Evolutionary conservation across 73 alveolate genomes (phyloP).

Genomic region (Stentor coeruleus): DNA sequence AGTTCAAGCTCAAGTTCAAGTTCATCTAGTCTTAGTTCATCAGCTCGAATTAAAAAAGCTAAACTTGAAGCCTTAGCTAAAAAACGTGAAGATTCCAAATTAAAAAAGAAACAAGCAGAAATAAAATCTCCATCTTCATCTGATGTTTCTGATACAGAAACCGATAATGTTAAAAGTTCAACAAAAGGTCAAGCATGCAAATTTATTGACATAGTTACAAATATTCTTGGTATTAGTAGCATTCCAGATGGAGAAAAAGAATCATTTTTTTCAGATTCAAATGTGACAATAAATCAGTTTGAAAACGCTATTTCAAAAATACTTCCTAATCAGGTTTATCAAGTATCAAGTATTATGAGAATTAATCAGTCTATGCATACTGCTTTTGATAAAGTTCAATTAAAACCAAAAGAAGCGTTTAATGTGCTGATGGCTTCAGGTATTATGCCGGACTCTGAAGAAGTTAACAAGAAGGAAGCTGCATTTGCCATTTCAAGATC

Average conservation of each 20-base stretch:
- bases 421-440: background rate
- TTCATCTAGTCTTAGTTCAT: background rate
- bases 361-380: background rate
- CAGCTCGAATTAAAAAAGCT: background rate
- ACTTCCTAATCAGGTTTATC: background rate
- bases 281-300: background rate
- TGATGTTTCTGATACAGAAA: background rate
- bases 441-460: background rate
- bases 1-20: slow-evolving; percentile 5
- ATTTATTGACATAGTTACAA: background rate
- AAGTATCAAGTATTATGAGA: background rate
- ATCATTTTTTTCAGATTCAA: background rate
- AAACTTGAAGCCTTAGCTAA: background rate
- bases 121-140: slow-evolving; percentile 11
- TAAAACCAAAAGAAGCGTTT: slow-evolving; percentile 7
- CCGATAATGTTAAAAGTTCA: background rate
- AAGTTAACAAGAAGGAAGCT: background rate
- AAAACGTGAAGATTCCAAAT: background rate
- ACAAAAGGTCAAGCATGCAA: background rate
- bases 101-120: background rate
- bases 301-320: background rate
- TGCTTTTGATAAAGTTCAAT: background rate
- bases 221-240: background rate
- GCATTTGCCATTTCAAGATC: slow-evolving; percentile 23
- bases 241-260: background rate